Base-by-base conservation (phyloP, 2,329 filamentous ascomycete genomes). In the Cladophialophora bantiana region DNA sequence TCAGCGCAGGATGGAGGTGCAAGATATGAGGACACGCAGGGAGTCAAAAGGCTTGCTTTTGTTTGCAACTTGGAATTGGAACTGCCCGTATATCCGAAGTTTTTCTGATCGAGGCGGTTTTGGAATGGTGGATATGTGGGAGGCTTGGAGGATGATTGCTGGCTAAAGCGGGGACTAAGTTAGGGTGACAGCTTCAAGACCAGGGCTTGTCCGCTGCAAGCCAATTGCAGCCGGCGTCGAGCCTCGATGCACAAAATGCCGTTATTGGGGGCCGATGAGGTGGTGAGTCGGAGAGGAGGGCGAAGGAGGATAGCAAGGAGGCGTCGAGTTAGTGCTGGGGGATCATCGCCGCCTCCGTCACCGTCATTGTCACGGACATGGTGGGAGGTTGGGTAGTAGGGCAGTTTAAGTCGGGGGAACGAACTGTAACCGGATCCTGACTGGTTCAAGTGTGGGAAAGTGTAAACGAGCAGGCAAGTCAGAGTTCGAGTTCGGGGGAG, bases 381-480 rank as follows among this genome's bases (percentile, higher is more conserved):
- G 15, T n/a, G 9, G 45, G 18, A 50, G 45, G 45, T 50, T 26
- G 20, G 45, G 18, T 18, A 7, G 45, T 26, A 9, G 18, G 26
- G 45, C 45, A 20, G 45, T 20, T 50, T 50, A 18, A 50, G 45
- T 48, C 57, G 57, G 57, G 57, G 57, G 40, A 50, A 40, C n/a
- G 50, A 36, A 34, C 26, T 50, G 40, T 18, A 34, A 59, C 57
- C 40, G 40, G 31, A 13, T 18, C 7, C 45, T 45, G 42, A 38
- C 7, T 38, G 12, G 42, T 4, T 36, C 57, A 36, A 50, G 7
- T 1, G 20, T 9, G 18, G 57, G 40, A 59, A 59, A 15, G 45
- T 61, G n/a, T 54, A 54, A 54, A 61, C 59, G 59, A 61, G 54
- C 59, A 36, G 59, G 34, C 59, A 61, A 61, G 59, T 61, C 59